Base-by-base conservation (phyloP, 306 rosid genomes). In the Casuarina cunninghamiana region DNA sequence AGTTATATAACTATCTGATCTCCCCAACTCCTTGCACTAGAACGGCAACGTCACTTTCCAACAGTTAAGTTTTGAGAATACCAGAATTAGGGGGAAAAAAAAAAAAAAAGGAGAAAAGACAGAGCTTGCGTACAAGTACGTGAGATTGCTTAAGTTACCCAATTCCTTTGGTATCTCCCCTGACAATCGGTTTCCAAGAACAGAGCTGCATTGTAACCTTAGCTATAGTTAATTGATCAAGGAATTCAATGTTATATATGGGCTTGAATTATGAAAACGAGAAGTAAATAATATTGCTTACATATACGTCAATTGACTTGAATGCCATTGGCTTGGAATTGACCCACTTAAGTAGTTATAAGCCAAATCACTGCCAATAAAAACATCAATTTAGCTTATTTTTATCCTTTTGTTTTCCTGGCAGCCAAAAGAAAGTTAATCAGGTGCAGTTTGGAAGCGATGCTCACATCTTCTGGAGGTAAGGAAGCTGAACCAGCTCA, bases 161-260 rank as follows among this genome's bases (percentile, higher is more conserved):
- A 80, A 79, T 42, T 70, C 83, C 65, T 35, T 83, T 12, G 83
- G 86, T 58, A 83, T 75, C 69, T 61, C 32, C 17, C 86, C 83
- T 0, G 80, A 74, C 63, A 83, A 45, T 26, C 69, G 75, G 55
- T 83, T 83, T 61, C 54, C 86, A n/a, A 41, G 15, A 19, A 83
- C 70, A 74, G 80, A 78, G 45, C 86, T 74, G 83, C 80, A 74
- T 10, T 57, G 43, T 46, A 44, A 43, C 16, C 37, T 19, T 43
- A 32, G 5, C 9, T 10, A 45, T 0, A 54, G 53, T 63, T 35
- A 46, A 21, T 7, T 13, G 10, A 57, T n/a, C 2, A 17, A 38
- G 60, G 10, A 51, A 63, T 48, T 48, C 58, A 17, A 38, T 15
- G 49, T 4, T 3, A 39, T 74, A 41, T 32, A 7, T 7, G 21